Evolutionary conservation across 768 basidiomycete genomes (phyloP).

Genomic region (Tylopilus sp.): DNA sequence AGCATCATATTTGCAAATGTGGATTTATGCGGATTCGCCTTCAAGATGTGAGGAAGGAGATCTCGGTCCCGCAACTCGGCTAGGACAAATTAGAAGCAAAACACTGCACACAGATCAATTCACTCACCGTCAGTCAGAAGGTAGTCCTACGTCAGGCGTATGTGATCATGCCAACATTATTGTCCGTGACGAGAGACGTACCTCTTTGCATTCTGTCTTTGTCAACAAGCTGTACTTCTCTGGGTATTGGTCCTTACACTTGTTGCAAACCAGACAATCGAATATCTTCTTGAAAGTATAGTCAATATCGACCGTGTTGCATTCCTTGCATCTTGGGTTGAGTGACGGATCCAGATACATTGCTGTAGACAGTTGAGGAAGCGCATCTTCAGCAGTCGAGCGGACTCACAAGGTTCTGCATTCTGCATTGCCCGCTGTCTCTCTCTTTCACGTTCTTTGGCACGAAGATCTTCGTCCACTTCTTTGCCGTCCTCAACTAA

Average conservation of each 20-base stretch:
- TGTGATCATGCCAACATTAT: conserved; percentile 1
- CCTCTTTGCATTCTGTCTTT: conserved; percentile 98
- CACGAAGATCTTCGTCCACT: conserved; percentile 66
- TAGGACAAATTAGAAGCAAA: conserved; percentile 28
- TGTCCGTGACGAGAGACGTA: conserved; percentile 30
- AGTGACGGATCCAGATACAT: conserved; percentile 68
- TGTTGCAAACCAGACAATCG: conserved; percentile 79
- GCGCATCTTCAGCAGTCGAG: background rate
- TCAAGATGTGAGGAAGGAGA: conserved; percentile 86
- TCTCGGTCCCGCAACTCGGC: conserved; percentile 93
- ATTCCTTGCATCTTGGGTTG: conserved; percentile 86
- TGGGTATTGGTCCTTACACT: conserved; percentile 84
- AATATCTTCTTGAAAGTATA: conserved; percentile 79
- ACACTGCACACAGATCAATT: background rate
- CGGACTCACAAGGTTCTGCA: conserved; percentile 59
- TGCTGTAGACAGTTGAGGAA: conserved; percentile 42
- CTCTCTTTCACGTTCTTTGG: conserved; percentile 82
- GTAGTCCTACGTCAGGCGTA: conserved; percentile 63
- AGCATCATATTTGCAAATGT: conserved; percentile 99
- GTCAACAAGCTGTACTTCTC: conserved; percentile 94
- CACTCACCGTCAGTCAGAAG: conserved; percentile 85
- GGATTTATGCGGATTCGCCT: conserved; percentile 92
- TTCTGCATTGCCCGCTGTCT: conserved; percentile 72
- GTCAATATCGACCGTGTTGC: conserved; percentile 87
- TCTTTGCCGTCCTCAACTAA: conserved; percentile 86